Conservation (phyloP, 1,284 basidiomycete genomes). For the Ustilago bromivora region DNA sequence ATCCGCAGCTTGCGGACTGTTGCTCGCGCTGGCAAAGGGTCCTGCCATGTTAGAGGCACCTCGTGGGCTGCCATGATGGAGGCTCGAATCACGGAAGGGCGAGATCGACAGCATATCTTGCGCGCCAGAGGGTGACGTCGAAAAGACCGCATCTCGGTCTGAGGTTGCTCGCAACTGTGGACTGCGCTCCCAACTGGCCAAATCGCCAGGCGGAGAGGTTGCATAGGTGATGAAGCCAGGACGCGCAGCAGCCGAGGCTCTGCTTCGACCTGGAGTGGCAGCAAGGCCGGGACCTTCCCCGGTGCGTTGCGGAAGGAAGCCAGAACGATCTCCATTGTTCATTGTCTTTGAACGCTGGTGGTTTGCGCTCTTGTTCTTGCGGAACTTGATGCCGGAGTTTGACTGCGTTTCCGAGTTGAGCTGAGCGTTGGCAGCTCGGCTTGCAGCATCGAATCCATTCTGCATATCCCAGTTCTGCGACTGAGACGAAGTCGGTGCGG, state of each 20-base stretch:
- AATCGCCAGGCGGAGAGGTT: slow-evolving; percentile 35
- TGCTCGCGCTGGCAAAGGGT: slow-evolving; percentile 28
- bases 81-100: slow-evolving; percentile 43
- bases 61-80: slow-evolving; percentile 34
- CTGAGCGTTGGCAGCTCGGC: not conserved
- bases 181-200: slow-evolving; percentile 31
- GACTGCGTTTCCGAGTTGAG: slow-evolving; percentile 12
- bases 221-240: slow-evolving; percentile 43
- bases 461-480: slow-evolving; percentile 34
- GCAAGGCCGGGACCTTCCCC: slow-evolving; percentile 30
- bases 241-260: slow-evolving; percentile 15
- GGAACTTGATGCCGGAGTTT: slow-evolving; percentile 35
- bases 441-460: slow-evolving; percentile 10
- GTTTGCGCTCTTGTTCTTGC: slow-evolving; percentile 44
- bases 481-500: slow-evolving; percentile 46
- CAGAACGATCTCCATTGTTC: slow-evolving; percentile 19
- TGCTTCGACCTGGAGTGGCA: slow-evolving; percentile 36
- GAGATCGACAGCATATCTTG: slow-evolving; percentile 47
- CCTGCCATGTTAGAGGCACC: slow-evolving; percentile 20
- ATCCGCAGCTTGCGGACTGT: slow-evolving; percentile 32
- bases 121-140: slow-evolving; percentile 29
- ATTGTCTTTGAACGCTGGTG: slow-evolving; percentile 42
- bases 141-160: slow-evolving; percentile 23
- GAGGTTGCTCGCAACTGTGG: slow-evolving; percentile 21
- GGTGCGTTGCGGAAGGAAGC: slow-evolving; percentile 17